A percentile compares a stretch with the other conserved stretches of the same genome.
Conservation (phyloP, 129 eudicot species). For the carrot (Daucus carota) region DNA sequence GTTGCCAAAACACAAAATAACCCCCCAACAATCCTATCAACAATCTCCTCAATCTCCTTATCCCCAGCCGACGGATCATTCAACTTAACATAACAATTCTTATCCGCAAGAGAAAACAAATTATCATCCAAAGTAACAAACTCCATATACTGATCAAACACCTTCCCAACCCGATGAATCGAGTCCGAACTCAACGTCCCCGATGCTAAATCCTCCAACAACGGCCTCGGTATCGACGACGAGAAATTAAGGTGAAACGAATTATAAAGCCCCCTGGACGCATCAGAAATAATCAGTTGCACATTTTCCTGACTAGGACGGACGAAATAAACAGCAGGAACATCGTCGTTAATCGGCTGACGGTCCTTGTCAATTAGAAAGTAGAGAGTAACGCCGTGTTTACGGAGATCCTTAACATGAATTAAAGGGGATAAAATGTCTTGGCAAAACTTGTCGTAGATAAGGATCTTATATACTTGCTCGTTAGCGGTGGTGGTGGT, state of each 20-base stretch:
- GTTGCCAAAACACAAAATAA: slow-evolving; percentile 91
- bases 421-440: slow-evolving; percentile 81
- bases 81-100: slow-evolving; percentile 63
- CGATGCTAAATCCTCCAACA: slow-evolving; percentile 80
- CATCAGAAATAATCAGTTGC: slow-evolving; percentile 64
- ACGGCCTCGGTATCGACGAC: slow-evolving; percentile 67
- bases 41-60: slow-evolving; percentile 70
- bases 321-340: slow-evolving; percentile 94
- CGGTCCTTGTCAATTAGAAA: slow-evolving; percentile 85
- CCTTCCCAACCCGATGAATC: slow-evolving; percentile 57
- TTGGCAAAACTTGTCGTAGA: slow-evolving; percentile 78
- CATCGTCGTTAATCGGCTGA: slow-evolving; percentile 81
- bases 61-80: slow-evolving; percentile 91
- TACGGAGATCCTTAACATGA: slow-evolving; percentile 91
- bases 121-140: slow-evolving; percentile 81
- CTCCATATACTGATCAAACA: slow-evolving; percentile 91
- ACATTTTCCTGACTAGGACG: slow-evolving; percentile 54
- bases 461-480: slow-evolving; percentile 89
- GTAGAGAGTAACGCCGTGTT: slow-evolving; percentile 92
- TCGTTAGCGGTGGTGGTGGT: slow-evolving; percentile 56
- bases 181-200: slow-evolving; percentile 68
- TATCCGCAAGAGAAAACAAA: slow-evolving; percentile 68
- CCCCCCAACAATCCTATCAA: slow-evolving; percentile 76
- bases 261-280: slow-evolving; percentile 58
- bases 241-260: slow-evolving; percentile 86